phyloP scores from a whole-genome alignment of 1,284 basidiomycete species.

The Ustilago hordei region DNA sequence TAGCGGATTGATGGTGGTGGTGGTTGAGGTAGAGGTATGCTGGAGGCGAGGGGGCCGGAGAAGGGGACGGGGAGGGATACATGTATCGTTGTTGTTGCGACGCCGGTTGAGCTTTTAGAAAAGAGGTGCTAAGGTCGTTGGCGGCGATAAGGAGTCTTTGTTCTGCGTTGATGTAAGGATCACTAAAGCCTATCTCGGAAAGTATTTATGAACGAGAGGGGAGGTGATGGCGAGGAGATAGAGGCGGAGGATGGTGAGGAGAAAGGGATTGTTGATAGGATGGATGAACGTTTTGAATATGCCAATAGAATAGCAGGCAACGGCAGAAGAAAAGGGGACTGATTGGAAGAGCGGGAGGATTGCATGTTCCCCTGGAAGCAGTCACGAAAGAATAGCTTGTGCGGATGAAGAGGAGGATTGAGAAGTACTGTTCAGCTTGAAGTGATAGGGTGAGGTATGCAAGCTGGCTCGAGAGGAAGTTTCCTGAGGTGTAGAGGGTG shows the following conservation, averaged over 20 bases:
- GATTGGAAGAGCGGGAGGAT: slow-evolving; percentile 22
- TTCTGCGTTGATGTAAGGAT: background rate
- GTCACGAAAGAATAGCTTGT: background rate
- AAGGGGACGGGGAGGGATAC: slow-evolving; percentile 63
- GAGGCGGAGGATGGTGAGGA: slow-evolving; percentile 9
- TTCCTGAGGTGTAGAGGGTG: slow-evolving; percentile 8
- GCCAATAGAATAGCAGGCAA: slow-evolving; percentile 10
- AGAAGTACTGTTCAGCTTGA: slow-evolving; percentile 2
- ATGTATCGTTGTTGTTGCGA: slow-evolving; percentile 46
- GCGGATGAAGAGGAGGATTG: background rate
- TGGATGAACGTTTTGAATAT: slow-evolving; percentile 4
- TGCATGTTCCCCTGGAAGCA: slow-evolving; percentile 37
- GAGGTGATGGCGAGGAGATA: slow-evolving; percentile 19
- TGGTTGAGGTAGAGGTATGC: slow-evolving; percentile 62
- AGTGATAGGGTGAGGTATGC: background rate
- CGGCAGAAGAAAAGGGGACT: slow-evolving; percentile 15
- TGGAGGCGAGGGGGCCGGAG: slow-evolving; percentile 64
- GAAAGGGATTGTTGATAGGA: slow-evolving; percentile 6
- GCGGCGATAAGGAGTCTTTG: background rate
- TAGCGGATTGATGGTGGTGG: slow-evolving; percentile 51
- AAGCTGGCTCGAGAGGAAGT: background rate
- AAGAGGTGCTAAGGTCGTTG: slow-evolving; percentile 3
- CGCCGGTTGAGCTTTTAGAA: slow-evolving; percentile 15
- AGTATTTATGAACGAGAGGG: slow-evolving; percentile 19
- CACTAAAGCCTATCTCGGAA: background rate